These are phyloP conservation scores for Hyaloperonospora arabidopsidis DNA, from an alignment of 352 stramenopile genomes.

Conservation along the genomic window DNA sequence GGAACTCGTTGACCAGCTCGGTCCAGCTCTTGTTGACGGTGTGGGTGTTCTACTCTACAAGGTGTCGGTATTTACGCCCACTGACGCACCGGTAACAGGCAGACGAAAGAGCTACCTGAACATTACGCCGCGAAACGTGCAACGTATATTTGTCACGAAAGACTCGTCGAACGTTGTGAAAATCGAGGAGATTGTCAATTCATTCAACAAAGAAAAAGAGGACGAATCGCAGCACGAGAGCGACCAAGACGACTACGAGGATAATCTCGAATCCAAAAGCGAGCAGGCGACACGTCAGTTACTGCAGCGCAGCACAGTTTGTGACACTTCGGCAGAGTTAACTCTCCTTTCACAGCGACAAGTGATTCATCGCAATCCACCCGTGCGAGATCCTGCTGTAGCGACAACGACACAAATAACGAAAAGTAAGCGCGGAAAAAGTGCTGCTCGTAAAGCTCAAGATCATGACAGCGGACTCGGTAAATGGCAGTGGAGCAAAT, in stretches of 20 bases:
- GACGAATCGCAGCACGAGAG: conserved; percentile 27
- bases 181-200: conserved; percentile 30
- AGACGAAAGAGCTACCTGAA: conserved; percentile 61
- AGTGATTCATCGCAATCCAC: conserved; percentile 66
- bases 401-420: conserved; percentile 14
- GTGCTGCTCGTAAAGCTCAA: conserved; percentile 14
- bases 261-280: conserved; percentile 19
- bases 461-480: conserved; percentile 37
- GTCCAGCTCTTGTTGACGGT: conserved; percentile 41
- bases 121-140: conserved; percentile 57
- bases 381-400: conserved; percentile 30
- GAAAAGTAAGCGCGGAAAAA: conserved; percentile 34
- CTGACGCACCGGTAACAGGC: conserved; percentile 37
- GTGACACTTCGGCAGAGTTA: conserved; percentile 59
- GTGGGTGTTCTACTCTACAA: conserved; percentile 54
- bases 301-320: conserved; percentile 39
- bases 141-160: conserved; percentile 42
- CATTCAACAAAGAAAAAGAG: conserved; percentile 50
- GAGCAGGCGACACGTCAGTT: conserved; percentile 24
- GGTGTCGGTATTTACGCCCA: conserved; percentile 60
- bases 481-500: conserved; percentile 58
- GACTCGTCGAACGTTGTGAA: conserved; percentile 14
- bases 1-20: conserved; percentile 66
- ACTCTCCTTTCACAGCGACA: conserved; percentile 72
- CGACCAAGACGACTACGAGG: conserved; percentile 28